These are phyloP conservation scores for Geranium rotundifolium DNA, from an alignment of 345 rosid species.

Conservation along the genomic window DNA sequence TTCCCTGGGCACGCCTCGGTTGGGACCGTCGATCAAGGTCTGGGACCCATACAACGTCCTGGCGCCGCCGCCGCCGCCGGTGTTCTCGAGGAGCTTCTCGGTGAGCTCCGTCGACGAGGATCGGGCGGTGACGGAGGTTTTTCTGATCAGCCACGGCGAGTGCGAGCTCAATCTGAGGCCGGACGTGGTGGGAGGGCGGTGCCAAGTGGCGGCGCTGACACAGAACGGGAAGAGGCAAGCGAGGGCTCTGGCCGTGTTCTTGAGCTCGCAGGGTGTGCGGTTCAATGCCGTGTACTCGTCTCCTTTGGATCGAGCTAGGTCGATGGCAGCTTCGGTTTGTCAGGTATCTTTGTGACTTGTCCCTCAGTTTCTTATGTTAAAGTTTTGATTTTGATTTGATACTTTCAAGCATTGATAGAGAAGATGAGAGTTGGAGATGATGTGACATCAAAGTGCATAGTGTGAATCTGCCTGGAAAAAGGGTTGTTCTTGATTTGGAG, in stretches of 20 bases:
- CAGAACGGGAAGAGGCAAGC: conserved; percentile 79
- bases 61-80: conserved; percentile 32
- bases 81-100: conserved; percentile 33
- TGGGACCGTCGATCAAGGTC: conserved; percentile 74
- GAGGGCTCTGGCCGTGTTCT: conserved; percentile 82
- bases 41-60: not conserved
- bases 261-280: conserved; percentile 66
- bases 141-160: conserved; percentile 71
- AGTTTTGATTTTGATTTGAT: not conserved
- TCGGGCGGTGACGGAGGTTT: conserved; percentile 44
- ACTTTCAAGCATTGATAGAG: not conserved
- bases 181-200: conserved; percentile 73
- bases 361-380: not conserved
- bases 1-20: conserved; percentile 71
- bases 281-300: conserved; percentile 64
- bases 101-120: conserved; percentile 23
- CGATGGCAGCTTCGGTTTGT: conserved; percentile 69
- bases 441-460: not conserved
- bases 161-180: conserved; percentile 60
- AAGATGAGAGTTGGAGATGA: not conserved
- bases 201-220: conserved; percentile 56
- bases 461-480: not conserved
- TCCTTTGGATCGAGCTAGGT: conserved; percentile 76
- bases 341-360: conserved; percentile 48
- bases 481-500: not conserved